Percentiles rank a stretch among this genome's conserved stretches.
These are phyloP conservation scores for Xylariomycetidae sp. DNA, from an alignment of 2,329 filamentous ascomycete genomes.

Conservation along the genomic window DNA sequence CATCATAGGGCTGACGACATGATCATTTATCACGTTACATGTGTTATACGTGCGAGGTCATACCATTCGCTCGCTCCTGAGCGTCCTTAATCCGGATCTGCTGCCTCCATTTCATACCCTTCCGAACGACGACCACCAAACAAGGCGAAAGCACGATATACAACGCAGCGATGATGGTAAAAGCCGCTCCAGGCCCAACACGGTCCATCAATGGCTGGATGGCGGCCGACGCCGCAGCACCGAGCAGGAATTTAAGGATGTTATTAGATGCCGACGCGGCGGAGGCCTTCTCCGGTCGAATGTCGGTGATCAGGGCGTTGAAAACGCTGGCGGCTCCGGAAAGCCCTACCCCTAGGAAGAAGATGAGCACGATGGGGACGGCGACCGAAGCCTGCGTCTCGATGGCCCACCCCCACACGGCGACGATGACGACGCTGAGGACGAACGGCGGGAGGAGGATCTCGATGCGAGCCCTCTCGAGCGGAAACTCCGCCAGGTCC, in stretches of 20 bases:
- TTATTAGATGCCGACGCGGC: conserved; percentile 60
- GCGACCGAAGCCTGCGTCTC: conserved; percentile 44
- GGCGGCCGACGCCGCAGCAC: conserved; percentile 54
- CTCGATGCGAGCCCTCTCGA: conserved; percentile 48
- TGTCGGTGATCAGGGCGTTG: conserved; percentile 56
- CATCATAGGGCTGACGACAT: too few species aligned
- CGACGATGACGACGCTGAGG: conserved; percentile 46
- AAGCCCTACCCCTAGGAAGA: conserved; percentile 51
- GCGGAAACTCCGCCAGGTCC: conserved; percentile 45
- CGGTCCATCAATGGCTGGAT: conserved; percentile 51
- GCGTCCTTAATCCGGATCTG: conserved; percentile 40
- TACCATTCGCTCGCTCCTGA: too few species aligned
- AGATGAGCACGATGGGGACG: conserved; percentile 51
- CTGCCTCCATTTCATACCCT: conserved; percentile 44
- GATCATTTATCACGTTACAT: too few species aligned
- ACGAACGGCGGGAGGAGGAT: conserved; percentile 50
- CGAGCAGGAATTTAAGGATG: conserved; percentile 54
- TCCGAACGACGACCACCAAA: conserved; percentile 41
- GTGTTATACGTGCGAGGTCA: too few species aligned
- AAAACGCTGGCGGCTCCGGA: conserved; percentile 57
- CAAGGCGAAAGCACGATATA: conserved; percentile 43
- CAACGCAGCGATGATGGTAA: conserved; percentile 50
- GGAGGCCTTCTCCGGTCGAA: conserved; percentile 54
- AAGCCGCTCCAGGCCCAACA: conserved; percentile 57
- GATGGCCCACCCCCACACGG: conserved; percentile 55